phyloP scores from a whole-genome alignment of 2,329 filamentous ascomycete species.

The Venturia oleaginea region DNA sequence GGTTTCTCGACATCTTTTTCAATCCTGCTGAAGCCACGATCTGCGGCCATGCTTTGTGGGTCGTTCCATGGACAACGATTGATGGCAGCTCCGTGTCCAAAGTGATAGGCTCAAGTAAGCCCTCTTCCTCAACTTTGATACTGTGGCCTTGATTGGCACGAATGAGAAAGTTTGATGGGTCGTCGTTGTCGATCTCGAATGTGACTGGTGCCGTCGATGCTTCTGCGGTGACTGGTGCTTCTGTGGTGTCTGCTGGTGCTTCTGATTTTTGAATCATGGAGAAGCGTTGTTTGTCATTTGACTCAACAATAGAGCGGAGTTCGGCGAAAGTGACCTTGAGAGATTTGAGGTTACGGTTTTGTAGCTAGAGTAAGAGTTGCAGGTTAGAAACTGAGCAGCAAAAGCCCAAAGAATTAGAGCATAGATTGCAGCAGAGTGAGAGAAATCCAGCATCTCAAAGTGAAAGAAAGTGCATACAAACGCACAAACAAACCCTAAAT shows the following conservation, averaged over 20 bases:
- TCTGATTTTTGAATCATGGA: slow-evolving; percentile 52
- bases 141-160: slow-evolving; percentile 94
- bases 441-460: background rate
- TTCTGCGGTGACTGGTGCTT: slow-evolving; percentile 39
- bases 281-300: slow-evolving; percentile 88
- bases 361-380: slow-evolving; percentile 35
- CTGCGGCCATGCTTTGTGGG: slow-evolving; percentile 65
- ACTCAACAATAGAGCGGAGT: slow-evolving; percentile 57
- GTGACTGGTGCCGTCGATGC: slow-evolving; percentile 39
- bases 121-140: slow-evolving; percentile 64
- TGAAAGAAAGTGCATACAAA: no score
- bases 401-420: background rate
- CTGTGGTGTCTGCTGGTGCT: slow-evolving; percentile 37
- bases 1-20: slow-evolving; percentile 70
- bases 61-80: slow-evolving; percentile 79
- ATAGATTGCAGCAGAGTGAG: background rate
- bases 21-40: slow-evolving; percentile 74
- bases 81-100: slow-evolving; percentile 49
- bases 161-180: slow-evolving; percentile 68
- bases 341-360: slow-evolving; percentile 52
- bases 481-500: no score
- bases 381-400: background rate
- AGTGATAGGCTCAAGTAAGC: slow-evolving; percentile 60
- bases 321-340: slow-evolving; percentile 69
- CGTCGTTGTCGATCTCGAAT: slow-evolving; percentile 19